Evolutionary conservation across 2,329 filamentous ascomycete genomes (phyloP).

Genomic region (Westerdykella sp.): DNA sequence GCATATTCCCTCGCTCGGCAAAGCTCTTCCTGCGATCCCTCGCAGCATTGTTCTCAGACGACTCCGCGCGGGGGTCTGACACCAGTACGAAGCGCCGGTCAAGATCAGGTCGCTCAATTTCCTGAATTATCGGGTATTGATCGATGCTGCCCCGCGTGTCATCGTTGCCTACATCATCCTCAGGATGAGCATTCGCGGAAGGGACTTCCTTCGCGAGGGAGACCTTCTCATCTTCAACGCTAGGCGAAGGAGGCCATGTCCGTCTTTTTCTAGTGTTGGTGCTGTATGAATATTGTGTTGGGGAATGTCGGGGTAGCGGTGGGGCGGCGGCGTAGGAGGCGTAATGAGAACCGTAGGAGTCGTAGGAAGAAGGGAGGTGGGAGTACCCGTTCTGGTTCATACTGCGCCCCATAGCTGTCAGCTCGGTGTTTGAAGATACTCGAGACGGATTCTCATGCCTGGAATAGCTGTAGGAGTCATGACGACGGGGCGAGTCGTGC

Average conservation of each 20-base stretch:
- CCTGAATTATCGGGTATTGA: conserved; percentile 61
- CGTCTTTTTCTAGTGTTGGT: conserved; percentile 10
- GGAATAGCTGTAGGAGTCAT: conserved; percentile 19
- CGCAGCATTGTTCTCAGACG: conserved; percentile 1
- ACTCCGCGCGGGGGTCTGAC: conserved; percentile 21
- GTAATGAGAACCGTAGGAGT: conserved; percentile 29
- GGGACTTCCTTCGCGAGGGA: conserved; percentile 58
- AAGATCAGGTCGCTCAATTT: conserved; percentile 49
- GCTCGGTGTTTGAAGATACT: conserved; percentile 10
- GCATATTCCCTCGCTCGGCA: conserved; percentile 30
- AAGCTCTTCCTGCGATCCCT: conserved; percentile 24
- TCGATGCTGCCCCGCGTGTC: conserved; percentile 61
- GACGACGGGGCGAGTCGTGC: conserved; percentile 17
- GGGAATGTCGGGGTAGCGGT: conserved; percentile 13
- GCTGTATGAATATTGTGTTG: conserved; percentile 13
- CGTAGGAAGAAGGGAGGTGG: conserved; percentile 14
- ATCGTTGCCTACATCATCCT: conserved; percentile 41
- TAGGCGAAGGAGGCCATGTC: conserved; percentile 55
- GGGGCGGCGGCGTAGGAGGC: conserved; percentile 19
- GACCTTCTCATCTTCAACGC: conserved; percentile 61
- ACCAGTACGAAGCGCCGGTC: conserved; percentile 59
- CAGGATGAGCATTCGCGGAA: conserved; percentile 18
- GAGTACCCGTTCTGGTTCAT: conserved; percentile 10
- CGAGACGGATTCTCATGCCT: conserved; percentile 14
- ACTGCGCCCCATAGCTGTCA: conserved; percentile 21